Evolutionary conservation across 1,284 basidiomycete genomes (phyloP).

Genomic region (Sutorius eximius): DNA sequence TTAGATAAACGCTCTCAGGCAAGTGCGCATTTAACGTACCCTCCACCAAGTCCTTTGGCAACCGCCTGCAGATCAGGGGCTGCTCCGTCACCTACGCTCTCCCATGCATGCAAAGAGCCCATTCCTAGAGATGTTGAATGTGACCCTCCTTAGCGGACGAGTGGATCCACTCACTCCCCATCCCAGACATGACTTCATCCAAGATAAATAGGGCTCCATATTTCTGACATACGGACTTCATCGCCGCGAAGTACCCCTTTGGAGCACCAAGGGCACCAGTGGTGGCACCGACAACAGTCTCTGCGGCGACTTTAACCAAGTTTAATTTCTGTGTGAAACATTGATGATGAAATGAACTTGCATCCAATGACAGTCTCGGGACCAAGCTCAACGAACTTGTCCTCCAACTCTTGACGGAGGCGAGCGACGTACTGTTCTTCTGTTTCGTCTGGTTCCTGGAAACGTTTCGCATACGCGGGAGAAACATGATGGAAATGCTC

Average conservation of each 20-base stretch:
- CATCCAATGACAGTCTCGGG: slow-evolving; percentile 79
- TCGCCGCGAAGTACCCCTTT: slow-evolving; percentile 78
- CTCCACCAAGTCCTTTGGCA: slow-evolving; percentile 85
- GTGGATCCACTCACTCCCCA: slow-evolving; percentile 62
- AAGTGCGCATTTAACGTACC: too few relatives aligned
- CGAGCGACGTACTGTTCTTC: slow-evolving; percentile 78
- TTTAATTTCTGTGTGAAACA: slow-evolving; percentile 7
- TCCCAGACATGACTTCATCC: slow-evolving; percentile 86
- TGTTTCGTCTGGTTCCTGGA: slow-evolving; percentile 64
- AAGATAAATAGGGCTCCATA: slow-evolving; percentile 85
- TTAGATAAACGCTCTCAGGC: too few relatives aligned
- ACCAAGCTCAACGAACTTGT: slow-evolving; percentile 79
- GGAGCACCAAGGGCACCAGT: slow-evolving; percentile 74
- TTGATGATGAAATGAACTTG: slow-evolving; percentile 36
- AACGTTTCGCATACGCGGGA: slow-evolving; percentile 82
- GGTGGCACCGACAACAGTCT: slow-evolving; percentile 82
- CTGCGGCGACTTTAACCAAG: slow-evolving; percentile 66
- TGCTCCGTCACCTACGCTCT: slow-evolving; percentile 73
- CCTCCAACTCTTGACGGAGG: slow-evolving; percentile 75
- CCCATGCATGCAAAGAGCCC: slow-evolving; percentile 85
- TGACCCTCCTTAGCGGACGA: background rate
- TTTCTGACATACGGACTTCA: slow-evolving; percentile 85
- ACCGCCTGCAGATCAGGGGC: slow-evolving; percentile 82
- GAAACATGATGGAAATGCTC: slow-evolving; percentile 77
- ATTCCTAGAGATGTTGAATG: slow-evolving; percentile 50